Conservation (phyloP, 176 grass and related monocot species). For the Pontederia crassipes region DNA sequence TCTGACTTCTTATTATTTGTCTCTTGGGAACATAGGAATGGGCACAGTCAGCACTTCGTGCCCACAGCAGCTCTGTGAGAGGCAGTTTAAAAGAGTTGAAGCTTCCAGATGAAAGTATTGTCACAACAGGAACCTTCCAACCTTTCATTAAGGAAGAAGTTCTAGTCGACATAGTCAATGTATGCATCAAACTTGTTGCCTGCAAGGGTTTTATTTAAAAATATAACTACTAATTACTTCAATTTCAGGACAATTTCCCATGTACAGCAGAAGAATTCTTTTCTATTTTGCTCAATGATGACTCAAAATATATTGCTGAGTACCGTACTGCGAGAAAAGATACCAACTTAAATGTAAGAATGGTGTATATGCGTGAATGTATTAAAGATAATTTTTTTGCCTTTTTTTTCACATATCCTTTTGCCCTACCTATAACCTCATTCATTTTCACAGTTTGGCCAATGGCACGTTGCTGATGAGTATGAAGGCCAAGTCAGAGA, state of each 20-base stretch:
- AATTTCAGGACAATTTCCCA: slow-evolving; percentile 67
- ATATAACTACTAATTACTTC: slow-evolving; percentile 8
- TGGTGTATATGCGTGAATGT: not conserved
- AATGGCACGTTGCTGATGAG: slow-evolving; percentile 81
- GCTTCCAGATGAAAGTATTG: slow-evolving; percentile 58
- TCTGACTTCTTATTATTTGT: not conserved
- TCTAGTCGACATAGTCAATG: slow-evolving; percentile 69
- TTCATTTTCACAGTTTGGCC: slow-evolving; percentile 41
- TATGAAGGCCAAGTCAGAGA: slow-evolving; percentile 97
- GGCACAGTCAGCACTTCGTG: slow-evolving; percentile 75
- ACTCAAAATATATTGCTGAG: slow-evolving; percentile 65
- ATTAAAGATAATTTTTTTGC: slow-evolving; percentile 8
- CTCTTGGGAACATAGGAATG: slow-evolving; percentile 50
- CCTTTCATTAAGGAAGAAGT: slow-evolving; percentile 96
- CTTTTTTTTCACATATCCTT: slow-evolving; percentile 2
- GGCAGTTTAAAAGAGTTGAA: slow-evolving; percentile 38
- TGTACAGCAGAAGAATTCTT: slow-evolving; percentile 83
- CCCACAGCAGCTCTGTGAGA: slow-evolving; percentile 74
- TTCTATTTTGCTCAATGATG: slow-evolving; percentile 57
- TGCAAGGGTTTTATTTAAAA: not conserved
- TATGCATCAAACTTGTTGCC: slow-evolving; percentile 14
- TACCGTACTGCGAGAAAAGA: slow-evolving; percentile 73
- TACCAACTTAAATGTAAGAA: slow-evolving; percentile 83
- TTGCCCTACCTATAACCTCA: too few species aligned
- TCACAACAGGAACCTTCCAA: slow-evolving; percentile 49